Conservation (phyloP, 176 grass and related monocot genomes). For the Alopecurus myosuroides region DNA sequence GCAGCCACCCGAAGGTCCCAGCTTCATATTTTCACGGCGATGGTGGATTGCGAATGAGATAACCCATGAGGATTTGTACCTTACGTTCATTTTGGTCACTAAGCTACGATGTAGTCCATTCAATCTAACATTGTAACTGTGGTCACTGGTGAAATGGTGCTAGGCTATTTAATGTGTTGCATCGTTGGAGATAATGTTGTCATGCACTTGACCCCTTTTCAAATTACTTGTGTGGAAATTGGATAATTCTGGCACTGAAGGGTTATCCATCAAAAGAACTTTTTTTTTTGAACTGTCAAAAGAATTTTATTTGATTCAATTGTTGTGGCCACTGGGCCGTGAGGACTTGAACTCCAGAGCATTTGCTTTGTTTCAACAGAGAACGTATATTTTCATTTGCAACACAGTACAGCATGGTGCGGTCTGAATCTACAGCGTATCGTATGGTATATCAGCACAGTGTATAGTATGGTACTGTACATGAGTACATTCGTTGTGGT, state of each 20-base stretch:
- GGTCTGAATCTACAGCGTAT: slow-evolving; percentile 8
- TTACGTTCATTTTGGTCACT: neutral
- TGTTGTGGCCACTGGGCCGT: neutral
- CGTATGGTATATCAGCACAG: slow-evolving; percentile 22
- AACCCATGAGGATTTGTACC: neutral
- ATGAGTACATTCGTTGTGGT: slow-evolving; percentile 10
- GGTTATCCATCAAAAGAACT: neutral
- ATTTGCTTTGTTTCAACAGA: neutral
- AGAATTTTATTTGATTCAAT: neutral
- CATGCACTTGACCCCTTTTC: neutral
- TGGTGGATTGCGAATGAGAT: neutral
- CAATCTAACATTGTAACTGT: neutral
- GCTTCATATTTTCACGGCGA: neutral
- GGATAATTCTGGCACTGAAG: neutral
- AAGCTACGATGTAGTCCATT: neutral
- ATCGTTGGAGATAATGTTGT: neutral
- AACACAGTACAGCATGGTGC: neutral
- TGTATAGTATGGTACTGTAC: neutral
- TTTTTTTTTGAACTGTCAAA: no score
- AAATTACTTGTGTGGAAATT: neutral
- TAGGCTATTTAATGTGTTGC: neutral
- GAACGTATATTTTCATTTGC: slow-evolving; percentile 1
- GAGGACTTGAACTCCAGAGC: neutral
- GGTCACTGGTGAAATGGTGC: neutral
- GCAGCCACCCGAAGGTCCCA: neutral